Evolutionary conservation across 73 alveolate species (phyloP).

Genomic region (Tetrahymena borealis): DNA sequence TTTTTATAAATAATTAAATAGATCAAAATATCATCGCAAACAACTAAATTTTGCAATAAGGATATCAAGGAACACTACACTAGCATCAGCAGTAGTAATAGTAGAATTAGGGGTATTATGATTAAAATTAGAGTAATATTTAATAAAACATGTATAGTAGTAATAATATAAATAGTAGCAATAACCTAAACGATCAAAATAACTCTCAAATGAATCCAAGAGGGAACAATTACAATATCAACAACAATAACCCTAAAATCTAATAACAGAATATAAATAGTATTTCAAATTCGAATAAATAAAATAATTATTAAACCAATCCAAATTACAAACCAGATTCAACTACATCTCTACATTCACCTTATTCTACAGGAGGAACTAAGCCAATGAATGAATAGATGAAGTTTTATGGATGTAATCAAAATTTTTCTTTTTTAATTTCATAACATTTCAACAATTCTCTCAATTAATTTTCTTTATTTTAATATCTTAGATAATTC

Average conservation of each 20-base stretch:
- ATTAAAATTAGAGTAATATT: too few relatives aligned
- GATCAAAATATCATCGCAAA: too few relatives aligned
- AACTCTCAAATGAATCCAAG: not conserved
- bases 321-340: not conserved
- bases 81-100: too few relatives aligned
- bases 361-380: not conserved
- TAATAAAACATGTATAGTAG: not conserved
- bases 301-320: not conserved
- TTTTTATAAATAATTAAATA: too few relatives aligned
- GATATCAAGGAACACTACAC: too few relatives aligned
- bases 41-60: too few relatives aligned
- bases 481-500: not conserved
- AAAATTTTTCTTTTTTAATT: not conserved
- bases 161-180: not conserved
- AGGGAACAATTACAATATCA: too few relatives aligned
- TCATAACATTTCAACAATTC: not conserved
- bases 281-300: not conserved
- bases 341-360: not conserved
- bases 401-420: not conserved
- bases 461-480: not conserved
- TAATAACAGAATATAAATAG: not conserved
- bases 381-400: not conserved
- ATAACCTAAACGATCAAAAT: not conserved
- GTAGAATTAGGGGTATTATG: too few relatives aligned
- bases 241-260: not conserved